Base-by-base conservation (phyloP, 208 protist species). In the Trypanosoma cruzi region DNA sequence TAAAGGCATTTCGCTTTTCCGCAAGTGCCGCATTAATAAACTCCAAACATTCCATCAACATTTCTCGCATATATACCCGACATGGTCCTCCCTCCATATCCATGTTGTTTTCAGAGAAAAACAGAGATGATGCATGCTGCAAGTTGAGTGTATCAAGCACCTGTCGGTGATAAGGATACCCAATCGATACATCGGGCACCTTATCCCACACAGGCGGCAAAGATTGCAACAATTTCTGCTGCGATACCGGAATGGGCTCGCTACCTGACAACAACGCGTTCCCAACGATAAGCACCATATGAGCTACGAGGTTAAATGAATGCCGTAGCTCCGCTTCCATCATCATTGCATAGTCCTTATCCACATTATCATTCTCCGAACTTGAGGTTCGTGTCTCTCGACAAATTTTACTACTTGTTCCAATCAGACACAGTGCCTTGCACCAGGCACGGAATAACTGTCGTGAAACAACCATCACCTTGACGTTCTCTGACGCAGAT, bases 361-460 rank as follows among this genome's bases (percentile, higher is more conserved):
- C 7, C 24, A 69, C n/a, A 40, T 14, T 52, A n/a, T 46, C 54
- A 22, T 57, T 37, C 4, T 24, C 44, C 0, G 32, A 52, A 32
- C 16, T 34, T 22, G 20, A 16, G 4, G 1, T 4, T 2, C 20
- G 26, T n/a, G n/a, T 10, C 11, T 59, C 54, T n/a, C 44, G 46
- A 8, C n/a, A 16, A 40, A 75, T 16, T 0, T 50, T 64, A 54
- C 71, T 76, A 14, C 16, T 60, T 36, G 24, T 50, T n/a, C 48
- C 57, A 32, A 71, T 40, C 29, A 76, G 44, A 50, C n/a, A 42
- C 6, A 76, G 37, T 1, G 57, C 22, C 6, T 50, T 69, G 22
- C 32, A 76, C 71, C 71, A 76, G 2, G 54, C 71, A 56, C 64
- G 62, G 57, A 69, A 70, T 8, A 76, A 26, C 2, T 57, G 36